Evolutionary conservation across 1,284 basidiomycete genomes (phyloP).

Genomic region (Spongiforma sp.): DNA sequence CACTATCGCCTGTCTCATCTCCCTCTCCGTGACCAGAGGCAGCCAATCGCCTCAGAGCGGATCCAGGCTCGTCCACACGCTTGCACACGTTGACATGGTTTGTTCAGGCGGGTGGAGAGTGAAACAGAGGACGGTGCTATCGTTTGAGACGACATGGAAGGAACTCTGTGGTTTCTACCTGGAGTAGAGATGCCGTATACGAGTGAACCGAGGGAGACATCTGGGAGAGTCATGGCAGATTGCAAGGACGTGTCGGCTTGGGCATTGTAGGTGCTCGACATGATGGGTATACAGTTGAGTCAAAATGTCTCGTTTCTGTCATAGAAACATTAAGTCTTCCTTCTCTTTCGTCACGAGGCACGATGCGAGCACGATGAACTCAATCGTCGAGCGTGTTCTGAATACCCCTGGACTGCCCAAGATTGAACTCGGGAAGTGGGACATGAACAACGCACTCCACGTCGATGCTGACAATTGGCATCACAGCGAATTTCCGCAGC

Average conservation of each 20-base stretch:
- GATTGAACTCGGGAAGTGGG: conserved; percentile 7
- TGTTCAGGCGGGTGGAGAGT: conserved; percentile 48
- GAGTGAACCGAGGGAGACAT: conserved; percentile 67
- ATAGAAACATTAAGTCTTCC: too few species aligned
- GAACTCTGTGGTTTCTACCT: conserved; percentile 51
- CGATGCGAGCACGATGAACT: neutral
- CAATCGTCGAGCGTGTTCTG: neutral
- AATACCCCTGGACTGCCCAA: neutral
- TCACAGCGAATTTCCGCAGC: conserved; percentile 2
- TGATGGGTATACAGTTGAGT: too few species aligned
- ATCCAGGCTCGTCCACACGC: conserved; percentile 30
- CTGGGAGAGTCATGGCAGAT: conserved; percentile 54
- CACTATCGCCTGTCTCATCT: conserved; percentile 43
- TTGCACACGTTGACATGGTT: conserved; percentile 20
- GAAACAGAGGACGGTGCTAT: conserved; percentile 61
- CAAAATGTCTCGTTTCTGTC: too few species aligned
- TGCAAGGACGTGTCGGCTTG: conserved; percentile 43
- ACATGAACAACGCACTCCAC: conserved; percentile 2
- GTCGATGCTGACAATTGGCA: neutral
- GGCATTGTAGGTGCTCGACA: conserved; percentile 29
- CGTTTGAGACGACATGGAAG: conserved; percentile 55
- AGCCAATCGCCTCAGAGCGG: conserved; percentile 32
- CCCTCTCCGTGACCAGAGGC: conserved; percentile 41
- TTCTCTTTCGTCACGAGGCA: neutral
- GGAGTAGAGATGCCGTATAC: conserved; percentile 63